These are phyloP conservation scores for Petunia hybrid DNA, from an alignment of 305 asterid species.

Conservation along the genomic window DNA sequence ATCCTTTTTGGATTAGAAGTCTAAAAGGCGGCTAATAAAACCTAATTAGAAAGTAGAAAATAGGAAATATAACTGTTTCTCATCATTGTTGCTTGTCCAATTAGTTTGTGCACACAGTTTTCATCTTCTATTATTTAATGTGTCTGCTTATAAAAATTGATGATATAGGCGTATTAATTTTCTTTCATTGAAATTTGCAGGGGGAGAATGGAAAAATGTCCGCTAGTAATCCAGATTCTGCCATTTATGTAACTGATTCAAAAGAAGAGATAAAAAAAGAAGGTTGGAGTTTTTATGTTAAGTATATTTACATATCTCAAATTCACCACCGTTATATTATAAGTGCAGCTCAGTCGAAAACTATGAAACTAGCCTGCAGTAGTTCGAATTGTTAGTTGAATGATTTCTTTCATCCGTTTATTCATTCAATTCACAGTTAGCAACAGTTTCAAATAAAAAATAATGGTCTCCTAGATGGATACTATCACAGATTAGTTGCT, in stretches of 20 bases:
- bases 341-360: no score
- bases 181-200: conserved; percentile 50
- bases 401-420: no score
- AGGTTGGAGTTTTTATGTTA: conserved; percentile 52
- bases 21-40: no score
- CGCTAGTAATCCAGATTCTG: conserved; percentile 93
- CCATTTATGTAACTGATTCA: conserved; percentile 91
- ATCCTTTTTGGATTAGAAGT: no score
- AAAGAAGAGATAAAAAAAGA: conserved; percentile 81
- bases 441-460: no score
- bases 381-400: no score
- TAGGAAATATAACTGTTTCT: not conserved
- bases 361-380: no score
- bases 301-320: not conserved
- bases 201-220: conserved; percentile 98
- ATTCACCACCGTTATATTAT: not conserved
- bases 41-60: no score
- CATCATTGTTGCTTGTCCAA: conserved; percentile 18
- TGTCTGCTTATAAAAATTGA: conserved; percentile 20
- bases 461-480: not conserved
- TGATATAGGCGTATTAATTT: not conserved
- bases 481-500: conserved; percentile 4
- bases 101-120: conserved; percentile 1
- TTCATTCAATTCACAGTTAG: no score
- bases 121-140: conserved; percentile 28